A percentile compares a stretch with the other conserved stretches of the same genome.
These are phyloP conservation scores for Abrus precatorius DNA, from an alignment of 306 rosid species.

Conservation along the genomic window DNA sequence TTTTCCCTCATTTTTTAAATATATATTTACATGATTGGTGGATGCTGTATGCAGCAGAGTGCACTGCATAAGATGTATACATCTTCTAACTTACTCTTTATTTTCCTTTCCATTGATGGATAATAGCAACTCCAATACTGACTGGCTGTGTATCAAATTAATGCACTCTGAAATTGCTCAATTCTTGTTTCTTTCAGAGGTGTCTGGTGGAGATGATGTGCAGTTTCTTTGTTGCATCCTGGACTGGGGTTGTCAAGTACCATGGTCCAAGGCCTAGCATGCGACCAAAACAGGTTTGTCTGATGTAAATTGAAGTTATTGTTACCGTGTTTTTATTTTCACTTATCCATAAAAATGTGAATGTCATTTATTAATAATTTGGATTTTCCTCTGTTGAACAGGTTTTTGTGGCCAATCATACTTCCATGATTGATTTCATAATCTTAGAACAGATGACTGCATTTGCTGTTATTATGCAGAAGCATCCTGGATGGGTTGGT, in stretches of 20 bases:
- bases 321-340: conserved; percentile 21
- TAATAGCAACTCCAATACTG: conserved; percentile 22
- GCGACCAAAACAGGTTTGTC: conserved; percentile 75
- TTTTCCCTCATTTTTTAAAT: neutral
- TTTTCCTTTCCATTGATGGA: neutral
- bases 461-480: conserved; percentile 94
- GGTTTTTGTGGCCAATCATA: conserved; percentile 93
- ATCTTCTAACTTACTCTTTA: neutral
- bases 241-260: conserved; percentile 95
- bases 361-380: conserved; percentile 32
- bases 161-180: neutral
- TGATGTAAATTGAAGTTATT: neutral
- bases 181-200: conserved; percentile 62
- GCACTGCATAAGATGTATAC: neutral
- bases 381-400: conserved; percentile 50
- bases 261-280: conserved; percentile 90
- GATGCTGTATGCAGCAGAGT: neutral
- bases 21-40: neutral
- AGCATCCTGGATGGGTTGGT: conserved; percentile 98
- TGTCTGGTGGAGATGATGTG: conserved; percentile 87
- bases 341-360: conserved; percentile 17
- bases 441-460: conserved; percentile 93
- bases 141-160: conserved; percentile 30
- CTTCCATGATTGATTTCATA: conserved; percentile 94
- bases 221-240: conserved; percentile 90